Base-by-base conservation (phyloP, 2,329 filamentous ascomycete species). In the Endoconidiophora laricicola region DNA sequence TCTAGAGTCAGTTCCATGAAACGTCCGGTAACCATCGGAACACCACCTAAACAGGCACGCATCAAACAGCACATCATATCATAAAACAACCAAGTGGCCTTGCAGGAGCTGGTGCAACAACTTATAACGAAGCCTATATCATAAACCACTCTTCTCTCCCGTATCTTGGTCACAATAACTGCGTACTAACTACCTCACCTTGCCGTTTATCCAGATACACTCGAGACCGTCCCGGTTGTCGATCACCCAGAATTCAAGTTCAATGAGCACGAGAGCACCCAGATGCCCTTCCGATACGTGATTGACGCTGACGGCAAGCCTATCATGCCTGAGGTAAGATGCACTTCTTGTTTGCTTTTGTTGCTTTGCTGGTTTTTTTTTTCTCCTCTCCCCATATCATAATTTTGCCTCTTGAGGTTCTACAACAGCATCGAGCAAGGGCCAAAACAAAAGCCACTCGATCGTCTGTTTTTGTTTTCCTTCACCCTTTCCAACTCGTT, bases 201-300 rank as follows among this genome's bases (percentile, higher is more conserved):
- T 44, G 36, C 2, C 40, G 10, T 10, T 14, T 22, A 37, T 16
- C 42, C 57, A 94, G 87, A 81, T 37, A 74, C 83, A 0, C 69
- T 98, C 44, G 78, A 83, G 50, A 70, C 87, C 56, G 82, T 98
- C 33, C 72, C 79, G 2, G 95, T 91, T 61, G 64, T 91, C 33
- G 88, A 96, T 62, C 80, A 85, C 60, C 91, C 91, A 0, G 90
- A 96, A 61, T 75, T 98, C 60, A 81, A 81, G 60, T 82, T 96
- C 63, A 86, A 85, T 63, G 81, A 91, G 62, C 81, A 94, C 60
- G 91, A 98, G 67, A 91, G 84, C 63, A 94, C 88, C 0, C 75
- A 94, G 64, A 96, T 98, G 91, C 91, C 91, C 1, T 98, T 98
- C 66, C 85, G 91, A 57, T 98, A 98, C 62, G 88, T 98, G 46